Evolutionary conservation across 1,284 basidiomycete species (phyloP), one percentile per base, ranked within the genome.

Genomic region (Ustilago trichophora): DNA sequence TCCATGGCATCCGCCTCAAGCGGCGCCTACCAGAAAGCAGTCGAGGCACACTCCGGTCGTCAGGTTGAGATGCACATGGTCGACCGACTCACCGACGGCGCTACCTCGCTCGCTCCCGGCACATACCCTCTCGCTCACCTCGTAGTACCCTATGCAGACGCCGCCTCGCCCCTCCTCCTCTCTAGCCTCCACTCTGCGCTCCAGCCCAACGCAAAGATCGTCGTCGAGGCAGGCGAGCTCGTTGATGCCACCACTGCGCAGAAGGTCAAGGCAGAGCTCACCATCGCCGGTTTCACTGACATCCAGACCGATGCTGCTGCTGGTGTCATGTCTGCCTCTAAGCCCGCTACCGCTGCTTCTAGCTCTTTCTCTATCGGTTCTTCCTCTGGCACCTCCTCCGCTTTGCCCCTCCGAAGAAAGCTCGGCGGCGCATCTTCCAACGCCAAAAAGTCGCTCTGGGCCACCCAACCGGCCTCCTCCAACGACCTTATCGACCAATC

Each of bases 51-150:
- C 55, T 56, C 56, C 6, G 59, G 57, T 19, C 57, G 57, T 43
- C 63, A 63, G 32, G 70, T 80, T 6, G 79, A 81, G 47, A 80
- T 80, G 65, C 68, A 81, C 50, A 79, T 81, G 78, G 62, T 75
- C 21, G 79, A 81, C 45, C 75, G 79, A 10, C 52, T 81, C 33
- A 80, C 76, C 13, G 76, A 80, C 18, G 72, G 58, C 2, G 75
- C 62, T 16, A 74, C 72, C 8, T 29, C 56, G 29, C 73, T 76
- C 12, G 24, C 55, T 6, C 48, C 68, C 15, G 40, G 45, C 25
- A 58, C 63, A 4, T 76, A 72, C 35, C 68, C 73, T 5, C 24
- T 52, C 13, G 76, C 63, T 7, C 64, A 72, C 29, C 56, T 77
- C 16, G 50, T 73, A 19, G 58, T 71, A 2, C 62, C 71, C 12